These are phyloP conservation scores for Stereum hirsutum DNA, from an alignment of 1,284 basidiomycete genomes.

Conservation along the genomic window DNA sequence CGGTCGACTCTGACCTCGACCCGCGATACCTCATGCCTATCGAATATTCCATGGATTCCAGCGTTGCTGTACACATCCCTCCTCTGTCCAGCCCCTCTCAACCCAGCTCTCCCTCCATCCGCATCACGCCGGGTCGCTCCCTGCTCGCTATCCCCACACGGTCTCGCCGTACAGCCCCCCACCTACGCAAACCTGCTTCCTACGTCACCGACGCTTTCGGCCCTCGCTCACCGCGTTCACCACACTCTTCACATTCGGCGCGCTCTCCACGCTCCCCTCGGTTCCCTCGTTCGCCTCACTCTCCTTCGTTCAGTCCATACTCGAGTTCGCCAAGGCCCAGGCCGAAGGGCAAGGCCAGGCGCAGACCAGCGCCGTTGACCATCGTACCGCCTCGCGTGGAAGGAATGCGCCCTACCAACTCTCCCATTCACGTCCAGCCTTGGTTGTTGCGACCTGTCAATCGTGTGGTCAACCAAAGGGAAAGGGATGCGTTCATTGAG, in stretches of 20 bases:
- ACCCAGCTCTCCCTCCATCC: background rate
- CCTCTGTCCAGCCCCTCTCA: no score
- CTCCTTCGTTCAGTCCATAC: no score
- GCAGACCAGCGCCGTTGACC: conserved; percentile 36
- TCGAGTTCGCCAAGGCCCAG: no score
- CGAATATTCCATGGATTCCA: no score
- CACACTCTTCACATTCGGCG: no score
- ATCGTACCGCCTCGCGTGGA: conserved; percentile 18
- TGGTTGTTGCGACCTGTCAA: no score
- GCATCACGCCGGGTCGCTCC: background rate
- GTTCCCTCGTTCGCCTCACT: background rate
- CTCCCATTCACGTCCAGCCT: no score
- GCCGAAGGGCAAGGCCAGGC: conserved; percentile 24
- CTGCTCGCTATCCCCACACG: conserved; percentile 14
- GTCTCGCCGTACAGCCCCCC: conserved; percentile 26
- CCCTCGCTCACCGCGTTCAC: conserved; percentile 15
- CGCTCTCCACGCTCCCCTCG: no score
- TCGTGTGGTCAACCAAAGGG: no score
- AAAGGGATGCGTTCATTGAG: conserved; percentile 1
- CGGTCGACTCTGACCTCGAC: conserved; percentile 45
- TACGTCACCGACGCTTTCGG: conserved; percentile 27
- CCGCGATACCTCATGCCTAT: conserved; percentile 37
- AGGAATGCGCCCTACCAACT: conserved; percentile 2
- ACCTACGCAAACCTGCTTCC: conserved; percentile 29
- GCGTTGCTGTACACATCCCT: no score